Evolutionary conservation across 2,329 filamentous ascomycete species (phyloP), one percentile per base, ranked within the genome.

Genomic region (Geosmithia putterillii): DNA sequence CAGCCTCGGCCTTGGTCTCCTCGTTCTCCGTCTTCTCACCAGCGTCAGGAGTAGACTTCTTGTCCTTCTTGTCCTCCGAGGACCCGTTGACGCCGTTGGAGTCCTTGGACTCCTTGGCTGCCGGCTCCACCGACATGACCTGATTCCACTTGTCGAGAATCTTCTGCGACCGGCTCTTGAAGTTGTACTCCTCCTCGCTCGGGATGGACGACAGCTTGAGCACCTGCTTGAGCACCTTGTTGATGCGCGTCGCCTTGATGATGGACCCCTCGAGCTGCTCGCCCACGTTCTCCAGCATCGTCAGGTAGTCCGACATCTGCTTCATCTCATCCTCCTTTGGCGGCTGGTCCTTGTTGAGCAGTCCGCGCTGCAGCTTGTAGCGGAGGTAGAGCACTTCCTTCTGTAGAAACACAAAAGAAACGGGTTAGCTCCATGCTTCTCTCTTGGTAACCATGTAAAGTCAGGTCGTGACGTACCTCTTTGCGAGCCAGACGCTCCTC

Each of bases 171-270:
- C 92, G 83, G 50, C 80, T 70, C 68, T 92, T 94, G 76, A 98
- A 95, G 44, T 84, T 69, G 62, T 83, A 94, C 51, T 94, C 85
- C 32, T 89, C 85, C 50, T 98, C 92, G 47, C 81, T 82, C 5
- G 89, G 89, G 52, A 98, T 94, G 3, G 73, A 73, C 38, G 81
- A 75, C 8, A 98, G 71, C 69, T 95, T 95, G 54, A 95, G 70
- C 51, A 98, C 92, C 4, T 83, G 88, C 68, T 94, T 95, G 45
- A 98, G 74, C 10, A 98, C 90, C 69, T 98, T 98, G 77, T 96
- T 90, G 64, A 98, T 95, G 73, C 96, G 98, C 48, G 92, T 98
- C 14, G 69, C 71, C 49, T 86, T 80, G 55, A 96, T 95, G 53
- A 95, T 92, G 51, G 80, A 79, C 23, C 85, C 86, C 59, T 96